Base-by-base conservation (phyloP, 495 filamentous ascomycete genomes). In the Lasiosphaeris hirsuta region DNA sequence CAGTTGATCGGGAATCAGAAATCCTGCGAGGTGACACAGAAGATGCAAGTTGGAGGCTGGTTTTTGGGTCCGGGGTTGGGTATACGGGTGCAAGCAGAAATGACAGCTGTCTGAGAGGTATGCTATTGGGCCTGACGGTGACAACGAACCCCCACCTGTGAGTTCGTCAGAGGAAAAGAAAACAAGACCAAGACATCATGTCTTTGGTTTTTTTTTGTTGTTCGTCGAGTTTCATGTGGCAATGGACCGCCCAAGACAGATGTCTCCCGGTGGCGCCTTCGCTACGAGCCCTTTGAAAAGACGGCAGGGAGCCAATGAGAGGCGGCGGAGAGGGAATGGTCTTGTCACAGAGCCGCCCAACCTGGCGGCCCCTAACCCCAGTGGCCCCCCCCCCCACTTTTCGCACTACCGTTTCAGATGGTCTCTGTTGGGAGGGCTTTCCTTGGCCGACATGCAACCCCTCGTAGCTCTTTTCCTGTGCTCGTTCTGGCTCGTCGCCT, bases 401-500 rank as follows among this genome's bases (percentile, higher is more conserved):
- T 54, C 56, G 60, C 62, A 51, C 62, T 58, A 60, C 38, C 15
- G 67, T 70, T 70, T 70, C 67, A 70, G 62, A 52, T 45, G 30
- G 18, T 37, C 48, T 34, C 56, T 44, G 51, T 18, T 10, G 23
- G 34, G 17, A 2, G 41, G 42, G 41, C 35, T 9, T 35, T 55
- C 42, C 53, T 39, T 55, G 41, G 53, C 19, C 40, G 33, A 35
- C 15, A 35, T 10, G 37, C 10, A 19, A 33, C 23, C 52, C 42
- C 34, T 36, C 18, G 47, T 33, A 17, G 45, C 33, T 23, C 44
- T 23, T 18, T 30, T 30, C 23, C 45, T 40, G 36, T 33, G 13
- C 30, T 46, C 43, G 11, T 17, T 37, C 30, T 14, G 17, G 6
- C 4, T 35, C 34, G 43, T 37, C 44, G 8, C 44, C 44, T 10